Base-by-base conservation (phyloP, 495 filamentous ascomycete genomes). In the Parachaetomium inaequale region DNA sequence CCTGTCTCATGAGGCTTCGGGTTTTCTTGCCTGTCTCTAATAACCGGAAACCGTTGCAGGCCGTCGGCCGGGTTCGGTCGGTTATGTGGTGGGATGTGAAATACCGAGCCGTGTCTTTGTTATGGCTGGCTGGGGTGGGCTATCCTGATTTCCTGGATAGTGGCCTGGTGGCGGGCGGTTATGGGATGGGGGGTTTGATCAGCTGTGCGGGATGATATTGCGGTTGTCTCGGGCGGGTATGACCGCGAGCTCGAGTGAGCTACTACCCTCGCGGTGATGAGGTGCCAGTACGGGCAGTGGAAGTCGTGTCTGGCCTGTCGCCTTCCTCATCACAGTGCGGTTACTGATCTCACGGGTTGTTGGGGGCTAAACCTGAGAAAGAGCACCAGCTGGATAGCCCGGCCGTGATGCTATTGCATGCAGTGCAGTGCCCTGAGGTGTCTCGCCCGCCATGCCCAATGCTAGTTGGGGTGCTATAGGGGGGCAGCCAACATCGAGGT, bases 1-100 rank as follows among this genome's bases (percentile, higher is more conserved):
- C 36, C 42, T 55, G 62, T 64, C 62, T 64, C 62, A 64, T 59
- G 36, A 40, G 36, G n/a, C 36, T 1, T 15, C 12, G 15, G 14
- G 15, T 51, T 26, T 26, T 40, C 15, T 15, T 15, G 42, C n/a
- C 40, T 43, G 17, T 32, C 31, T 32, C 40, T 43, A 19, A 43
- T 29, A 28, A 29, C 25, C 26, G 25, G 47, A 50, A 50, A 50
- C 26, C 47, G 7, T n/a, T n/a, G n/a, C n/a, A n/a, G n/a, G n/a
- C n/a, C n/a, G n/a, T n/a, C n/a, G n/a, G n/a, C n/a, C n/a, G n/a
- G n/a, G n/a, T n/a, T n/a, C n/a, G n/a, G n/a, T n/a, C n/a, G n/a
- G n/a, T n/a, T n/a, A n/a, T n/a, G n/a, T n/a, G n/a, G n/a, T n/a
- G n/a, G 26, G 26, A 12, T 25, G 15, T 50, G 47, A 50, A 50